phyloP scores from a whole-genome alignment of 2,329 filamentous ascomycete species.

The Capronia epimyces region DNA sequence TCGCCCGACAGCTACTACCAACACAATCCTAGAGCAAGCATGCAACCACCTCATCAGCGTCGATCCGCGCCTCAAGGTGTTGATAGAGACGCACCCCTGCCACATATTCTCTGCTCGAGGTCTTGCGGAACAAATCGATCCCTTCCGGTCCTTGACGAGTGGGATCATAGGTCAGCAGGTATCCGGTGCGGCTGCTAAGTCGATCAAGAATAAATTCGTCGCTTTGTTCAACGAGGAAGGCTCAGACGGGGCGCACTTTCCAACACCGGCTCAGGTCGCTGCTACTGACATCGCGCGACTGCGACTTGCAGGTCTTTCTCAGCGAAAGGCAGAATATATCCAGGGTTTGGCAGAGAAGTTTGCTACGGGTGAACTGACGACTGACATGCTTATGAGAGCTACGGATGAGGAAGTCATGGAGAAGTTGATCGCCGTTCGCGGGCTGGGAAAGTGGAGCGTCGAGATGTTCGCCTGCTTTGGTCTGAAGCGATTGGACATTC shows the following conservation, averaged over 20 bases:
- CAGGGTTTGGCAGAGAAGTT: constrained; percentile 81
- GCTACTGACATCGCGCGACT: constrained; percentile 59
- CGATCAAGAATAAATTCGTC: constrained; percentile 82
- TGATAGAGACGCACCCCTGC: constrained; percentile 72
- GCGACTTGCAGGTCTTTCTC: constrained; percentile 79
- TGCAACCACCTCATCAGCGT: constrained; percentile 66
- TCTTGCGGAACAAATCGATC: constrained; percentile 78
- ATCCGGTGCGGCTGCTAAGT: constrained; percentile 81
- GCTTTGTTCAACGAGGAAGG: constrained; percentile 56
- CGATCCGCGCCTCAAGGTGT: constrained; percentile 64
- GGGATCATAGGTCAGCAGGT: constrained; percentile 97
- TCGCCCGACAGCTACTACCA: constrained; percentile 55
- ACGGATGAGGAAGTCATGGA: constrained; percentile 81
- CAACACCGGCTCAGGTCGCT: constrained; percentile 68
- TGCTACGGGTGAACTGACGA: constrained; percentile 64
- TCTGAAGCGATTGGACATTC: constrained; percentile 91
- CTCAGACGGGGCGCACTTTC: constrained; percentile 52
- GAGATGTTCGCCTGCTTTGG: constrained; percentile 98
- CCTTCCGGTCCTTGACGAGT: constrained; percentile 74
- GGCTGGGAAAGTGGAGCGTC: constrained; percentile 82
- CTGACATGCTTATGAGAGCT: constrained; percentile 68
- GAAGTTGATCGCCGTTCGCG: constrained; percentile 76
- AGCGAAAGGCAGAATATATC: constrained; percentile 94
- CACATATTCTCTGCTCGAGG: constrained; percentile 74
- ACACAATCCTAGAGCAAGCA: constrained; percentile 68